Evolutionary conservation across 306 rosid genomes (phyloP), one percentile per base, ranked within the genome.

Genomic region (Urtica urens): DNA sequence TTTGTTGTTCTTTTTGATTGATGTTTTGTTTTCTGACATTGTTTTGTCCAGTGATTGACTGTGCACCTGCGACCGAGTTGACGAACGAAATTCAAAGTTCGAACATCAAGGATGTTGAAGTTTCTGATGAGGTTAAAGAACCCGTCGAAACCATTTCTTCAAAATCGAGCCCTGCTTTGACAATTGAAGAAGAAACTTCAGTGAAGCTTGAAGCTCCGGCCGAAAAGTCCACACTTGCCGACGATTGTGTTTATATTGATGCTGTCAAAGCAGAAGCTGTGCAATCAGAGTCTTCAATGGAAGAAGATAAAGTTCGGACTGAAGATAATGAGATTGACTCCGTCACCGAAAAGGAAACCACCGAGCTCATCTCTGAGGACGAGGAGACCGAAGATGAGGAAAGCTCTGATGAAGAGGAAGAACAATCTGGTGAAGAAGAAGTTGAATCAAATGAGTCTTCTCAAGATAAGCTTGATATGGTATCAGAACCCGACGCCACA

Each of bases 121-220:
- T 31, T 29, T 33, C 57, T 21, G 33, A 5, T 13, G 50, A 39
- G 15, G 49, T 30, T 12, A 44, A 55, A 15, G 51, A 57, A 18
- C n/a, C 25, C 19, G 15, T 40, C 11, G 53, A 11, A 4, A 46
- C 18, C 7, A 14, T 29, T 39, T 20, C 29, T 12, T 18, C n/a
- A 31, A 53, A 13, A 30, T 38, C 13, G 17, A 62, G 41, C 27
- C 26, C 40, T 4, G 33, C 4, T 49, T 67, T 10, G 29, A 23
- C 31, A 35, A 45, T 27, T 20, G 63, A 58, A 26, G 63, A 58
- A 26, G 68, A 29, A 29, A 28, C 46, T 64, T 38, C 52, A 47
- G 31, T 34, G 15, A 9, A 40, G 54, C 22, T 25, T 1, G 21
- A 53, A 29, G 27, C 13, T 42, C 6, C 34, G 46, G 44, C 29